Conservation (phyloP, 106 monocot species). For the Allium fistulosum region DNA sequence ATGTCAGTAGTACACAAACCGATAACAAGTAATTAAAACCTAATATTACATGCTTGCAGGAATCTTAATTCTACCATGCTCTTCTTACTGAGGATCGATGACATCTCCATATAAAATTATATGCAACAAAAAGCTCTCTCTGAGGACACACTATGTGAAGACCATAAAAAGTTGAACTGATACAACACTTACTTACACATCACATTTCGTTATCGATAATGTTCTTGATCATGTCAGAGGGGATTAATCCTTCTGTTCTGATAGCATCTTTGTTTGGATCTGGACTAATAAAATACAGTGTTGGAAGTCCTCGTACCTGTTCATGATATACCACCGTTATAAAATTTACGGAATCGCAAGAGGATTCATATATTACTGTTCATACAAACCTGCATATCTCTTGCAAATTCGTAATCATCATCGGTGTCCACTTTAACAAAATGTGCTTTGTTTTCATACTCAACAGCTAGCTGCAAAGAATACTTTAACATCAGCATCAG, state of each 20-base stretch:
- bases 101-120: too few species aligned
- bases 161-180: neutral
- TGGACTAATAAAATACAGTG: constrained; percentile 87
- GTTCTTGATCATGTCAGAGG: constrained; percentile 69
- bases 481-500: neutral
- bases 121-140: too few species aligned
- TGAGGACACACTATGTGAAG: too few species aligned
- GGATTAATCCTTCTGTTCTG: constrained; percentile 80
- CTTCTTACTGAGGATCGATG: too few species aligned
- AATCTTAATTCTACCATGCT: too few species aligned
- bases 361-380: too few species aligned
- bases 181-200: neutral
- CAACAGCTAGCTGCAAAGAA: constrained; percentile 49
- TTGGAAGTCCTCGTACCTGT: constrained; percentile 79
- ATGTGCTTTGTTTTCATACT: constrained; percentile 60
- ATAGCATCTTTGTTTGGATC: constrained; percentile 78
- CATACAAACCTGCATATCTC: constrained; percentile 47
- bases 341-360: too few species aligned
- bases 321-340: neutral
- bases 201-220: constrained; percentile 81
- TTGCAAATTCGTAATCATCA: constrained; percentile 89
- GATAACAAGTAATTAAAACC: too few species aligned
- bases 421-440: constrained; percentile 97
- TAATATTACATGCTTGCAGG: too few species aligned
- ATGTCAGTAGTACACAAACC: too few species aligned